These are phyloP conservation scores for Blastobotrys capitulatus DNA, from an alignment of 1,139 yeast species.

Conservation along the genomic window DNA sequence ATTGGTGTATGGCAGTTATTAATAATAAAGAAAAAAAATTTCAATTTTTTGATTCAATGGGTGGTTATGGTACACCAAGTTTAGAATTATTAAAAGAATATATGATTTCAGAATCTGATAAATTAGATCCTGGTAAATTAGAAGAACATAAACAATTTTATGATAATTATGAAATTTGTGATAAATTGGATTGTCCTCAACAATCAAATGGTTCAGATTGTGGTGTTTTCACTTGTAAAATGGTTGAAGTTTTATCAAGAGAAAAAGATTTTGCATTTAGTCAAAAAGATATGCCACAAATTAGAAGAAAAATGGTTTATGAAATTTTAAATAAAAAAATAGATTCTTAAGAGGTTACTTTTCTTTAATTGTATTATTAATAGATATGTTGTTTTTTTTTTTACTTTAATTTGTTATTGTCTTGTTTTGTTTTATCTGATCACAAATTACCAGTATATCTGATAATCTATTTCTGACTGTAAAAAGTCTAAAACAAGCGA, in stretches of 20 bases:
- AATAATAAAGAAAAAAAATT: conserved; percentile 56
- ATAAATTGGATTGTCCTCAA: conserved; percentile 59
- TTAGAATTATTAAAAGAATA: conserved; percentile 50
- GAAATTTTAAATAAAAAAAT: conserved; percentile 28
- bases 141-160: conserved; percentile 36
- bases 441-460: too few species aligned
- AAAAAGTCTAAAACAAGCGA: too few species aligned
- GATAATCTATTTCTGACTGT: too few species aligned
- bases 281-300: conserved; percentile 62
- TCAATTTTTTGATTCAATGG: conserved; percentile 73
- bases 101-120: conserved; percentile 29
- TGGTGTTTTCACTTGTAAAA: conserved; percentile 88
- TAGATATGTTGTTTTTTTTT: background rate
- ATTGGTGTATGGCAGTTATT: conserved; percentile 88
- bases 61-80: conserved; percentile 49
- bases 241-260: conserved; percentile 54
- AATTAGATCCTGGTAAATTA: conserved; percentile 24
- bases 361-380: background rate
- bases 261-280: conserved; percentile 47
- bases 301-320: conserved; percentile 69
- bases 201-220: conserved; percentile 92
- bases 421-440: background rate
- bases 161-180: conserved; percentile 24
- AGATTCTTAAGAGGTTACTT: background rate
- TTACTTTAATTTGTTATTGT: background rate